A percentile compares a stretch with the other conserved stretches of the same genome.
Conservation (phyloP, 768 basidiomycete genomes). For the Calocybe cyanea region DNA sequence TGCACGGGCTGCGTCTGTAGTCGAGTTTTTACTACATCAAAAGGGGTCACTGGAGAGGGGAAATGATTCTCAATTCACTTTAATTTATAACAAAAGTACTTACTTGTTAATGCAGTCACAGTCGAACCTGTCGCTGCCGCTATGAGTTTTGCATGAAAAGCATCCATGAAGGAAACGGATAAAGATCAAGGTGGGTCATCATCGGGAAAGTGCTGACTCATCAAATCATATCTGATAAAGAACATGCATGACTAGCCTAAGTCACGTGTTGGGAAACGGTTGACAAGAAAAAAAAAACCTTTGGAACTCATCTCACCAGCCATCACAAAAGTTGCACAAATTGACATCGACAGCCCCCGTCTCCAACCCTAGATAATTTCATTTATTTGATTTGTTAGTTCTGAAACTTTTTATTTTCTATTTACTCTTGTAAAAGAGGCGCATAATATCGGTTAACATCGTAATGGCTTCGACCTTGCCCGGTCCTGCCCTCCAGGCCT, state of each 20-base stretch:
- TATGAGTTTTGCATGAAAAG: conserved; percentile 73
- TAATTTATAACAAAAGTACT: no score
- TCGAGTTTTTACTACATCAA: conserved; percentile 96
- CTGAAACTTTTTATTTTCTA: conserved; percentile 4
- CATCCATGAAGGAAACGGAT: conserved; percentile 49
- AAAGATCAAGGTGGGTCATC: conserved; percentile 4
- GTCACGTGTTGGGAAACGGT: conserved; percentile 17
- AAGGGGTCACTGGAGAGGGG: conserved; percentile 85
- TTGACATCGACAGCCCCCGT: conserved; percentile 2
- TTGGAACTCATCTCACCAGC: no score
- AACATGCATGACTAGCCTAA: conserved; percentile 1
- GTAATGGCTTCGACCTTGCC: conserved; percentile 52
- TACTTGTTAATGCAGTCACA: conserved; percentile 81
- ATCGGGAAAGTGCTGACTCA: no score
- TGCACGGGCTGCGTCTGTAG: conserved; percentile 84
- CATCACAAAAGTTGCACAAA: no score
- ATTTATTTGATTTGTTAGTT: conserved; percentile 2
- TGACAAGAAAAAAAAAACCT: conserved; percentile 18
- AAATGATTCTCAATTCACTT: conserved; percentile 1
- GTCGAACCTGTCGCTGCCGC: conserved; percentile 79
- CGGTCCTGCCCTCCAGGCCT: conserved; percentile 67
- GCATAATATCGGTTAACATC: conserved; percentile 18
- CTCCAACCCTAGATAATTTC: conserved; percentile 8
- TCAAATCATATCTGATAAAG: conserved; percentile 27
- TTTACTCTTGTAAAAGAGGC: conserved; percentile 8